Evolutionary conservation across 169 alveolate species (phyloP), one percentile per base, ranked within the genome.

Genomic region (Sarcocystis neurona): DNA sequence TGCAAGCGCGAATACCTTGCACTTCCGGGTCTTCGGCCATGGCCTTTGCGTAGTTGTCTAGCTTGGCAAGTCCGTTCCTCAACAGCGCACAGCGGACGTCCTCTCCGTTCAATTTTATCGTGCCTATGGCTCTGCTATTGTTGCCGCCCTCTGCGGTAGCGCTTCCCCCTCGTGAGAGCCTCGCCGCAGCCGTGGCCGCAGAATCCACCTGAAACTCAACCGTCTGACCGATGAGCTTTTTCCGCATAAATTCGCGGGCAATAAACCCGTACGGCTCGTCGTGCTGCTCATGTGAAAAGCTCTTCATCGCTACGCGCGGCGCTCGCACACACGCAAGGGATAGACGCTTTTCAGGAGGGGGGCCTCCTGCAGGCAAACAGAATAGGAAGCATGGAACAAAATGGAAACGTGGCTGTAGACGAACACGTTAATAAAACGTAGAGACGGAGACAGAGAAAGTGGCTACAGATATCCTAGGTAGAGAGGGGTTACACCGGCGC

Each of bases 201-300:
- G 41, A 80, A 32, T 89, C 92, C 48, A 89, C 89, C 47, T 79
- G 78, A 50, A 79, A 89, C 63, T 60, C 82, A 44, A 89, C 89
- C 27, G 39, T 75, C 92, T 89, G 68, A 27, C 92, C 92, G 4
- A 89, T 37, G 48, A 89, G 75, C 37, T 48, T 39, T 15, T 32
- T 78, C 50, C 92, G 63, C 79, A 79, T 41, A 50, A 50, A 89
- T 79, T 89, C 92, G 18, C 92, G 80, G 0, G 92, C 92, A 20
- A 60, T 15, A 43, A 46, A 89, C 58, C 89, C 92, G 70, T 44
- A 89, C 27, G 92, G 92, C 91, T 87, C 89, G 72, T 84, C 89
- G n/a, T 32, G 48, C 41, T 27, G 8, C 50, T 84, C 89, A 50
- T 84, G 80, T n/a, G 78, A 66, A 37, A 68, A 82, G 20, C 84